Base-by-base conservation (phyloP, 192 early-diverging fungal species). In the Oehlia diaphana region DNA sequence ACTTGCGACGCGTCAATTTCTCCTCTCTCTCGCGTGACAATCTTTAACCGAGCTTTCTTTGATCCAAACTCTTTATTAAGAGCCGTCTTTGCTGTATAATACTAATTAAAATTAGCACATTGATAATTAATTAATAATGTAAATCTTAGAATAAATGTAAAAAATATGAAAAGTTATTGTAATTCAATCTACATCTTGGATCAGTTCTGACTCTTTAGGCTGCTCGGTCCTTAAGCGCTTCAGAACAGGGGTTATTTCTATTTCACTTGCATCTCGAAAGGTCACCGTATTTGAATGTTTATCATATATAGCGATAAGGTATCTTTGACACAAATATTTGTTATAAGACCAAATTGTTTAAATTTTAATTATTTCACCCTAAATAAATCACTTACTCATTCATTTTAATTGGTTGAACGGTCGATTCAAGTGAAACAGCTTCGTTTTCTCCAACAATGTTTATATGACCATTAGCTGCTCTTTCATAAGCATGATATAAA, bases 31-130 rank as follows among this genome's bases (percentile, higher is more conserved):
- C 37, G 33, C 21, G 19, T 13, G 39, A 23, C 19, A 42, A 70
- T 70, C 39, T 42, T 93, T 92, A 67, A 89, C 84, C 35, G 35
- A n/a, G n/a, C 37, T 87, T 97, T 97, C 87, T 95, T 94, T 73
- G 93, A 96, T 80, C 97, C 97, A 82, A 99, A 99, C 21, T 93
- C 90, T 82, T 96, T 90, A 77, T 97, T 97, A 68, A 99, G 87
- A 70, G 89, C 86, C 79, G 92, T 94, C 71, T 95, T 87, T 21
- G 94, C 94, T 67, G 83, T 78, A 70, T 87, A 42, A 37, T 89
- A 88, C 86, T 90, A 85, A n/a, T 81, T 53, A 42, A 76, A 74
- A 53, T 63, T 12, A 47, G 10, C 44, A 47, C 12, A 47, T 12
- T 47, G 44, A 47, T 7, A 42, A 47, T 47, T 7, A 12, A 47